phyloP scores from a whole-genome alignment of 306 rosid genomes.

The Sphenostylis stenocarpa region DNA sequence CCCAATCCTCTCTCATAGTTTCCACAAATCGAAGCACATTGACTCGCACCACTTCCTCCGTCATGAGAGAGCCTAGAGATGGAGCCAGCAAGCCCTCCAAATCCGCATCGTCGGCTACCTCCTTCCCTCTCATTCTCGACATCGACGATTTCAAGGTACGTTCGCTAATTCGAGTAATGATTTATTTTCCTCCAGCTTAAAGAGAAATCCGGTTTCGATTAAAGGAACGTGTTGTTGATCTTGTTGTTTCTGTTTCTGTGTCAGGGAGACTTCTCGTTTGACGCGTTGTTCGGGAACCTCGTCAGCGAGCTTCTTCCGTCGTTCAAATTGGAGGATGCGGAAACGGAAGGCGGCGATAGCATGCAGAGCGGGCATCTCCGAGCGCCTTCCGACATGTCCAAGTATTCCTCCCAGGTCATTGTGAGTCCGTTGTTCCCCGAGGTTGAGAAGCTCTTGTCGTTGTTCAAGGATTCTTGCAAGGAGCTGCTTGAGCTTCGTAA shows the following conservation, averaged over 20 bases:
- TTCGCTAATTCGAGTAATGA: neutral
- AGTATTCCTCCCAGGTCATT: conserved; percentile 54
- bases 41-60: neutral
- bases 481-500: conserved; percentile 91
- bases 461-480: conserved; percentile 90
- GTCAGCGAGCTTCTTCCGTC: conserved; percentile 90
- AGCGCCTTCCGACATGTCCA: conserved; percentile 51
- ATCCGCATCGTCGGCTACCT: conserved; percentile 50
- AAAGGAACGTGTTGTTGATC: neutral
- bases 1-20: neutral
- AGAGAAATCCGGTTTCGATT: neutral
- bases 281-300: conserved; percentile 86
- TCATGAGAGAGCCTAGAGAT: conserved; percentile 76
- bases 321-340: conserved; percentile 74
- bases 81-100: conserved; percentile 42
- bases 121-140: conserved; percentile 86
- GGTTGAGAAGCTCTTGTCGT: conserved; percentile 77
- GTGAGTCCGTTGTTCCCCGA: conserved; percentile 79
- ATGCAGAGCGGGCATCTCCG: conserved; percentile 67
- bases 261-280: conserved; percentile 96
- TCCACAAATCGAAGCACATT: conserved; percentile 21
- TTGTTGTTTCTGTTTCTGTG: neutral
- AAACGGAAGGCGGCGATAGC: conserved; percentile 62
- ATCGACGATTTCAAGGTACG: conserved; percentile 88
- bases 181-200: neutral